Base-by-base conservation (phyloP, 495 filamentous ascomycete species). In the Penicillium ochrochloron region DNA sequence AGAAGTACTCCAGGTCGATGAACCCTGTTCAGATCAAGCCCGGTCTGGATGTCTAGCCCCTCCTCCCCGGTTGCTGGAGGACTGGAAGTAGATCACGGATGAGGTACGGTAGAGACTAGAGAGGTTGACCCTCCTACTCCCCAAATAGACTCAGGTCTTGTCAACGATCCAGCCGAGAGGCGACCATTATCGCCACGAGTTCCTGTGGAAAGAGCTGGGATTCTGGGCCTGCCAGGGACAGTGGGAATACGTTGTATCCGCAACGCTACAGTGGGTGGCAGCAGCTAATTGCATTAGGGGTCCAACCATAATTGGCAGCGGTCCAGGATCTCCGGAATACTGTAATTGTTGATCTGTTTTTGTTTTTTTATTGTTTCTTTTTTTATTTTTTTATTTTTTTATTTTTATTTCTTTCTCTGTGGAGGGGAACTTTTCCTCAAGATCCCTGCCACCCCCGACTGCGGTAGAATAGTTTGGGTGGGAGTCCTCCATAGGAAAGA, bases 181-280 rank as follows among this genome's bases (percentile, higher is more conserved):
- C 44, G 54, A 65, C 61, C 21, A 27, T 39, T 62, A 57, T 73
- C 59, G 73, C 76, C 78, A 78, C 74, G 75, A 78, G 75, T 70
- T 72, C 61, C 64, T 68, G 67, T 71, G 67, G 19, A 58, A 65
- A 39, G 68, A 66, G 66, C 63, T 63, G 67, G 64, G 25, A 70
- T 66, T 67, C 63, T 63, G 70, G 65, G 65, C 64, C 70, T 76
- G 73, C 62, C 75, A 77, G 77, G 76, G 73, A 70, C 63, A 61
- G 60, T 35, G 59, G 66, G 68, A 69, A 64, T 69, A 46, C 66
- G 66, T 71, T 67, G 70, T 73, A 69, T 67, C 65, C 61, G 61
- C 56, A 69, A 66, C 57, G 67, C 69, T 59, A 62, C 63, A 69
- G 67, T 67, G 70, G 71, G 60, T 66, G 67, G 70, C 69, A 69